phyloP scores from a whole-genome alignment of 2,329 filamentous ascomycete genomes.

The Botryosphaeria dothidea region DNA sequence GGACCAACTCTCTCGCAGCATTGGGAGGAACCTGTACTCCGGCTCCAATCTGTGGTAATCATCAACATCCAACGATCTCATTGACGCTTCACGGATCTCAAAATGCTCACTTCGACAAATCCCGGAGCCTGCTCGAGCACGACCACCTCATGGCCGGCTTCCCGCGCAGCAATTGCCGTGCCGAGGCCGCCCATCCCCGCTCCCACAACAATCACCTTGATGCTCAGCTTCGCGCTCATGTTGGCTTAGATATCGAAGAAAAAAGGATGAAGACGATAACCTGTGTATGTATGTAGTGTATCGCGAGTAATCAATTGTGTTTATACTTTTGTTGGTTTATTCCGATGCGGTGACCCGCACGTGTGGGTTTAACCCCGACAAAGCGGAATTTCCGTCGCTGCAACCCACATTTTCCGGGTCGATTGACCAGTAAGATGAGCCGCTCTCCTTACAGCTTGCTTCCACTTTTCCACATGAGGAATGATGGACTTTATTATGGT shows the following conservation, averaged over 20 bases:
- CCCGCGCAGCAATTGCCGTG: background rate
- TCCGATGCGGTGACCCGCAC: background rate
- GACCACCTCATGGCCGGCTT: background rate
- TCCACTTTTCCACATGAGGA: background rate
- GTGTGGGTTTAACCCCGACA: background rate
- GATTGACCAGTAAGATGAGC: background rate
- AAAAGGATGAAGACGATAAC: no score
- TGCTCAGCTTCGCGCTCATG: background rate
- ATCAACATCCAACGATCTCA: background rate
- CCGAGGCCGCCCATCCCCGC: background rate
- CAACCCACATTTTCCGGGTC: background rate
- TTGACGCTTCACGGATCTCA: background rate
- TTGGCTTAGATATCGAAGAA: no score
- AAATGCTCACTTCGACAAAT: background rate
- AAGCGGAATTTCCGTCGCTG: background rate
- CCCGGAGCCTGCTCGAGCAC: background rate
- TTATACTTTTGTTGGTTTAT: background rate
- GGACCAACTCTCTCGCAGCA: background rate
- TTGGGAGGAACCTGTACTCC: background rate
- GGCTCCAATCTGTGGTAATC: background rate
- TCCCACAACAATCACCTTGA: background rate
- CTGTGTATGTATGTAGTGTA: no score
- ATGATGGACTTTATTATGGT: no score
- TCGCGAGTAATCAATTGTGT: background rate
- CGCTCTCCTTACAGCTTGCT: background rate